Conservation (phyloP, 306 rosid genomes). For the Glycine soja region DNA sequence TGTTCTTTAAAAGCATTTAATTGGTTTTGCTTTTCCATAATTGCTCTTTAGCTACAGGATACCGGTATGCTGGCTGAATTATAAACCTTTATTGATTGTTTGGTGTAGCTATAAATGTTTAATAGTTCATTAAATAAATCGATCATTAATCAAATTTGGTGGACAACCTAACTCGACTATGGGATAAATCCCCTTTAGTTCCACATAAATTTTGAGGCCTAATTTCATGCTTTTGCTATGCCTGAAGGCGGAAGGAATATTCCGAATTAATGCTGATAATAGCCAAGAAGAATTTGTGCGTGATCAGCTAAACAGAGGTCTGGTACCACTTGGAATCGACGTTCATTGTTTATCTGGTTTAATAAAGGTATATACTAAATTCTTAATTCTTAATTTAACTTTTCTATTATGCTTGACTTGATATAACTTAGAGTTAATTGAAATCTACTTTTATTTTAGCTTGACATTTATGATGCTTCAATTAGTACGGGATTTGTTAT, state of each 20-base stretch:
- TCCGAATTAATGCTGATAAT: slow-evolving; percentile 83
- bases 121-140: background rate
- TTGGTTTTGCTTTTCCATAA: slow-evolving; percentile 15
- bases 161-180: background rate
- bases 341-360: slow-evolving; percentile 94
- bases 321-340: slow-evolving; percentile 86
- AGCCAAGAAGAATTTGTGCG: slow-evolving; percentile 80
- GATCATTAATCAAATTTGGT: background rate
- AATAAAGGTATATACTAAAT: slow-evolving; percentile 67
- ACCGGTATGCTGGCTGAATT: background rate
- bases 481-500: background rate
- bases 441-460: background rate
- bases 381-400: background rate
- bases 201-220: slow-evolving; percentile 31
- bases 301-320: slow-evolving; percentile 72
- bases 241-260: slow-evolving; percentile 89
- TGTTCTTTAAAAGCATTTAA: background rate
- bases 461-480: background rate
- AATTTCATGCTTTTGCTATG: slow-evolving; percentile 40
- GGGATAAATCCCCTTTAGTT: background rate
- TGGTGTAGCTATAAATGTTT: slow-evolving; percentile 1
- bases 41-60: background rate
- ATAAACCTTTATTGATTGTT: background rate
- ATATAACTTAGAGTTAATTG: background rate
- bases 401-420: background rate